Evolutionary conservation across 441 rosid genomes (phyloP).

Genomic region (Erodium chrysanthum): DNA sequence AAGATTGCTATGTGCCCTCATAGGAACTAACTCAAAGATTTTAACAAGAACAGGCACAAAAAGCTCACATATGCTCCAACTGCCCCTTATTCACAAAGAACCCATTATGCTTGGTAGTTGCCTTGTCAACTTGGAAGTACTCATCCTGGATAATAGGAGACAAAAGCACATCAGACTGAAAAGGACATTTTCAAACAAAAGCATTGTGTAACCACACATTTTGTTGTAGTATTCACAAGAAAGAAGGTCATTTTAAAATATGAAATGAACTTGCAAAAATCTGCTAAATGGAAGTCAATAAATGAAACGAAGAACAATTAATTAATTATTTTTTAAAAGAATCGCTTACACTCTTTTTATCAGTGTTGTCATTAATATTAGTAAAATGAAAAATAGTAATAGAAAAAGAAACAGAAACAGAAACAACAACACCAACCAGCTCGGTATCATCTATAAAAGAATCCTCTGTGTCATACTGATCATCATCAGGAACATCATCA

Average conservation of each 20-base stretch:
- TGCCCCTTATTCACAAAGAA: constrained; percentile 23
- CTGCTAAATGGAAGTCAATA: neutral
- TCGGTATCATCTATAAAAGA: constrained; percentile 95
- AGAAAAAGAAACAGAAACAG: neutral
- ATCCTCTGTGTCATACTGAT: constrained; percentile 94
- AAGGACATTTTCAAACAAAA: neutral
- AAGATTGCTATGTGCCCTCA: too few relatives aligned
- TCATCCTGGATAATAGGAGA: constrained; percentile 23
- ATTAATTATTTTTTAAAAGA: neutral
- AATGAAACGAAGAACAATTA: neutral
- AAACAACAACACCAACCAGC: constrained; percentile 43
- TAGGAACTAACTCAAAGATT: neutral
- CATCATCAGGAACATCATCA: constrained; percentile 74
- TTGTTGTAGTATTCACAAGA: too few relatives aligned
- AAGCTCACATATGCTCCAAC: constrained; percentile 24
- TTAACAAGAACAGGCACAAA: neutral
- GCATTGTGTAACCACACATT: neutral
- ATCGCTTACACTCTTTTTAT: neutral
- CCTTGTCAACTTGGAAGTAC: constrained; percentile 24
- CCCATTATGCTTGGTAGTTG: constrained; percentile 17
- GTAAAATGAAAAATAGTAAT: neutral
- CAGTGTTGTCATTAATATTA: neutral
- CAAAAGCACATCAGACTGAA: neutral
- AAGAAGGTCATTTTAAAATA: too few relatives aligned
- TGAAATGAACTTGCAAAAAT: too few relatives aligned